Base-by-base conservation (phyloP, 257 asterid genomes). In the Ophiorrhiza pumila region DNA sequence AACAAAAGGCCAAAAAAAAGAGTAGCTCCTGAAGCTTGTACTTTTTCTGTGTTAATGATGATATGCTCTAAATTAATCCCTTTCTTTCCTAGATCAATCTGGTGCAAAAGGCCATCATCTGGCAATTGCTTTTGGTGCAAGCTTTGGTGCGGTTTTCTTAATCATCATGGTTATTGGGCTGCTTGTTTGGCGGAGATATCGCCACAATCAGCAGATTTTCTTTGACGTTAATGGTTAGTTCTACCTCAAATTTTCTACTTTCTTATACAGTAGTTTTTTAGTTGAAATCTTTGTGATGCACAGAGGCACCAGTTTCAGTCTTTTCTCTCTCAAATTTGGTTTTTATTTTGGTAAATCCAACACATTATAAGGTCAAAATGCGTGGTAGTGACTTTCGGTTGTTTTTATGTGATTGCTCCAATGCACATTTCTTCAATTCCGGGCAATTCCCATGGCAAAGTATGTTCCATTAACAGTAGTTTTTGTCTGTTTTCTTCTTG, bases 201-300 rank as follows among this genome's bases (percentile, higher is more conserved):
- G 93, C 71, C 88, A 76, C 69, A 92, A 92, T 81, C 90, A 89
- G 86, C 99, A 95, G 86, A 90, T 95, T 69, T 92, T 90, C 89
- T 95, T 95, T 60, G 99, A 95, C 71, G 91, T 92, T 41, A 90
- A 92, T 64, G 98, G 98, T 95, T 70, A 78, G 90, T 80, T 61
- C 17, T 35, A 17, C 58, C 45, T 47, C 10, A 3, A 31, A 57
- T 62, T 68, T 12, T 34, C 55, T 57, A 53, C 27, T 31, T 37
- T 58, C 41, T 18, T 46, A 22, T 46, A 46, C 35, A 22, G 31
- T 8, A 46, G 63, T 65, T 60, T 12, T 75, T 9, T 22, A 34
- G 9, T 60, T 18, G 50, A 41, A 25, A 3, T 17, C 13, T 53
- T 25, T 25, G 4, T 55, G 12, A 15, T 27, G 31, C 32, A 56